Conservation (phyloP, 495 filamentous ascomycete genomes). For the Lentithecium fluviatile region DNA sequence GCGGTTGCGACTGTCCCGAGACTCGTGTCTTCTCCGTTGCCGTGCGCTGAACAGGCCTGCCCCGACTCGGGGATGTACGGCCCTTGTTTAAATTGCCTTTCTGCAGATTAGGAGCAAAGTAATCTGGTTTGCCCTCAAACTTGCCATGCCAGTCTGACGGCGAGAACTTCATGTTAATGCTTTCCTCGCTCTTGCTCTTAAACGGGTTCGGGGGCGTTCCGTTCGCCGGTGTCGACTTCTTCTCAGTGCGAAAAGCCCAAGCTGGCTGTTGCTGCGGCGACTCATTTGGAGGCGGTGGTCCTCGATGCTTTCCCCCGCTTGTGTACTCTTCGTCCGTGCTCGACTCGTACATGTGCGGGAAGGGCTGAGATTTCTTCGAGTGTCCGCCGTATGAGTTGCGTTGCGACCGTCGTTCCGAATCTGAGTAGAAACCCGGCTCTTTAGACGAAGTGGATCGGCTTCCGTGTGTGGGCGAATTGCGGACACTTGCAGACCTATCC, state of each 20-base stretch:
- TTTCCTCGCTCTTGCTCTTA: constrained; percentile 63
- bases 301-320: not conserved
- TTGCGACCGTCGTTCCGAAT: constrained; percentile 20
- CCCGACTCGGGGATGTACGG: constrained; percentile 39
- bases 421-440: not conserved
- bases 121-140: constrained; percentile 52
- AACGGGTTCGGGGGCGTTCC: constrained; percentile 40
- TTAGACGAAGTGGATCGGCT: not conserved
- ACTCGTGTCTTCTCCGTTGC: constrained; percentile 36
- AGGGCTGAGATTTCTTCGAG: constrained; percentile 4
- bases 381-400: constrained; percentile 15
- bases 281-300: constrained; percentile 21
- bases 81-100: constrained; percentile 36
- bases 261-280: constrained; percentile 8
- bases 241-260: not conserved
- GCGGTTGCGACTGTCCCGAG: constrained; percentile 23
- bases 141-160: constrained; percentile 59
- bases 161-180: constrained; percentile 73
- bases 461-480: constrained; percentile 26
- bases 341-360: constrained; percentile 2
- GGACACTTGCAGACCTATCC: constrained; percentile 27
- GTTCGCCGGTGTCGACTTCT: constrained; percentile 29
- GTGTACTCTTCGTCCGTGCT: not conserved
- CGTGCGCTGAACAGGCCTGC: constrained; percentile 32
- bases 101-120: constrained; percentile 47